Evolutionary conservation across 1,284 basidiomycete genomes (phyloP), one percentile per base, ranked within the genome.

Genomic region (Leccinum subrobustum): DNA sequence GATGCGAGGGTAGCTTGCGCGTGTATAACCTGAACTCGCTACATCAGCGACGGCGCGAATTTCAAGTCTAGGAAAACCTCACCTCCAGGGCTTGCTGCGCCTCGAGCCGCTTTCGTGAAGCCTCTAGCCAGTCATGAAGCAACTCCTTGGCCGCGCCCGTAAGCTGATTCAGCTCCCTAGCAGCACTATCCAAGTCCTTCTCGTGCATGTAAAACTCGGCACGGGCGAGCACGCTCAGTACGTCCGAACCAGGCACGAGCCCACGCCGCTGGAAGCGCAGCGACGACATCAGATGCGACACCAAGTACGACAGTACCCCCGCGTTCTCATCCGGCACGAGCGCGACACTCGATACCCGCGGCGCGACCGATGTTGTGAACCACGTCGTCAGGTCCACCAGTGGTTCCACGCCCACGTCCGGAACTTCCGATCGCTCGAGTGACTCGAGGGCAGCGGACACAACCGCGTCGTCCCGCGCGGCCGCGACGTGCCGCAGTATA

Each of bases 1-100:
- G 88, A 87, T 57, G 86, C 83, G 47, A 89, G 76, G 16, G 86
- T 89, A n/a, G 89, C 88, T 78, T 96, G 91, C 27, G 92, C 81
- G 73, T 93, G 88, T 59, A 96, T 87, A 61, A 96, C 83, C 88
- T 93, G 69, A 54, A 54, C 35, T 16, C 52, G 20, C 20, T 14
- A 18, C 47, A 62, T 62, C 42, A 54, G 47, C 20, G 59, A 55
- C 16, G 14, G 14, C 12, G 9, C 6, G 9, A 14, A 23, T 6
- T 23, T 11, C 47, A 23, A 20, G 47, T 48, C 23, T 14, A 4
- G 42, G 42, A 25, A 20, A 50, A 25, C 70, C 83, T 67, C 64
- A 92, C 92, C 80, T 96, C 91, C 67, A 99, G 77, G 48, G 95
- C 94, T 77, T 98, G 96, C 74, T 95, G 83, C 51, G 97, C 94